phyloP scores from a whole-genome alignment of 108 stramenopile species.

The Pseudonitzschia pungens region DNA sequence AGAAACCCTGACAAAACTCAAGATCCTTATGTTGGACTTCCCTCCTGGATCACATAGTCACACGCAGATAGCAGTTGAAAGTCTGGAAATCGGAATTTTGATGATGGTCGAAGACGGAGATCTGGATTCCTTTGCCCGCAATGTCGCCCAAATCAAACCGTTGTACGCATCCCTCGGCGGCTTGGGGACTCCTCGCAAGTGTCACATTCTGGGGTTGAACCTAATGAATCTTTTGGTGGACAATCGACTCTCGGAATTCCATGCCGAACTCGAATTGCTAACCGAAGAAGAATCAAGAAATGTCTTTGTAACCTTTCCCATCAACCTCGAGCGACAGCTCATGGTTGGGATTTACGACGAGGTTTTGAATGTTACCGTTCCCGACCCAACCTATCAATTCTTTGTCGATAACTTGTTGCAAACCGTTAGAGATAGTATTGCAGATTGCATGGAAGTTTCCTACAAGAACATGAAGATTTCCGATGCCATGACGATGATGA shows the following conservation, averaged over 20 bases:
- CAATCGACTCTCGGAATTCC: conserved; percentile 88
- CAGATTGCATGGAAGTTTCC: conserved; percentile 85
- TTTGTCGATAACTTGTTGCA: conserved; percentile 77
- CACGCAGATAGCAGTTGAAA: conserved; percentile 41
- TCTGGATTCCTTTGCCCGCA: conserved; percentile 81
- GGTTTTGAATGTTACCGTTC: conserved; percentile 62
- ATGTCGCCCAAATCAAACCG: conserved; percentile 81
- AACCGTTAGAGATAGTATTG: conserved; percentile 84
- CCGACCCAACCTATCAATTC: conserved; percentile 72
- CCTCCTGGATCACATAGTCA: conserved; percentile 38
- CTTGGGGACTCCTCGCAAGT: conserved; percentile 52
- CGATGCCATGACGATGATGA: conserved; percentile 80
- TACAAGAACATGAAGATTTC: conserved; percentile 66
- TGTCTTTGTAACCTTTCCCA: conserved; percentile 74
- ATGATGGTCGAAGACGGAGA: conserved; percentile 76
- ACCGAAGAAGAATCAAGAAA: conserved; percentile 64
- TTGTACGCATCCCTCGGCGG: conserved; percentile 40
- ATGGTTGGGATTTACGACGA: conserved; percentile 90
- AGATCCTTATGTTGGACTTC: conserved; percentile 66
- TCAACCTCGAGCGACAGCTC: conserved; percentile 79
- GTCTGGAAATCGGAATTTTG: conserved; percentile 82
- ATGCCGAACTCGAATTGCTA: conserved; percentile 84
- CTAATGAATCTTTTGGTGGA: conserved; percentile 87
- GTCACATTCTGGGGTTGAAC: conserved; percentile 79
- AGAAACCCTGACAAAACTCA: conserved; percentile 60